Base-by-base conservation (phyloP, 768 basidiomycete genomes). In the Mycena capillaripes region DNA sequence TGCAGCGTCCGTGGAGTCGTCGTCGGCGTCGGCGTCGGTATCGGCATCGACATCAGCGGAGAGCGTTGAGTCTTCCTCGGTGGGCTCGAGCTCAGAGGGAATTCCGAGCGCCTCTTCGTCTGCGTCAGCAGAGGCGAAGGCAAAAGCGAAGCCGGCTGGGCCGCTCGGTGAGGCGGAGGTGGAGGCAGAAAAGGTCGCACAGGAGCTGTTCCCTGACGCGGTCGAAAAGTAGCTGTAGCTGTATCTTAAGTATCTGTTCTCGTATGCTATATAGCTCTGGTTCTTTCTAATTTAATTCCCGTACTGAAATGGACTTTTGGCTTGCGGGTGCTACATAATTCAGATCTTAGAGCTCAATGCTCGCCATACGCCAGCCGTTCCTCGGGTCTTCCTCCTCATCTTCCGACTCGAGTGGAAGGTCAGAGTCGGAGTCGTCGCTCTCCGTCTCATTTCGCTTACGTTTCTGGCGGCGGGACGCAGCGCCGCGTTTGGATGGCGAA, bases 141-240 rank as follows among this genome's bases (percentile, higher is more conserved):
- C 55, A 17, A 75, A 57, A 9, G 76, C 64, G 2, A 66, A 66
- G 34, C 77, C 78, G 48, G 85, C 81, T 40, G 88, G 88, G 7
- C 89, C 88, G 8, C 50, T 87, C 36, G 84, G 80, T 40, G 89
- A 89, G 58, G 87, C 81, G 46, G 88, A 90, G 62, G 84, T 82
- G 38, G 82, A 87, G 64, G 89, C 89, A 2, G 82, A 86, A 55
- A 87, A 89, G 75, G 88, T 82, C 21, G 89, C 88, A 0, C 79
- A 85, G n/a, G 89, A 90, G 76, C 74, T 90, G 78, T 90, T 85
- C 75, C 89, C 89, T 4, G 84, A 84, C 63, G 84, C 81, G 32
- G 74, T 73, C 27, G 76, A 76, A 75, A 77, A 73, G 63, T 77
- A 77, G 70, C 61, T 46, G 53, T 64, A 60, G 40, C 42, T 65